Percentiles rank a stretch among this genome's conserved stretches.
phyloP scores from a whole-genome alignment of 2,329 filamentous ascomycete species.

The Eutypa lata region DNA sequence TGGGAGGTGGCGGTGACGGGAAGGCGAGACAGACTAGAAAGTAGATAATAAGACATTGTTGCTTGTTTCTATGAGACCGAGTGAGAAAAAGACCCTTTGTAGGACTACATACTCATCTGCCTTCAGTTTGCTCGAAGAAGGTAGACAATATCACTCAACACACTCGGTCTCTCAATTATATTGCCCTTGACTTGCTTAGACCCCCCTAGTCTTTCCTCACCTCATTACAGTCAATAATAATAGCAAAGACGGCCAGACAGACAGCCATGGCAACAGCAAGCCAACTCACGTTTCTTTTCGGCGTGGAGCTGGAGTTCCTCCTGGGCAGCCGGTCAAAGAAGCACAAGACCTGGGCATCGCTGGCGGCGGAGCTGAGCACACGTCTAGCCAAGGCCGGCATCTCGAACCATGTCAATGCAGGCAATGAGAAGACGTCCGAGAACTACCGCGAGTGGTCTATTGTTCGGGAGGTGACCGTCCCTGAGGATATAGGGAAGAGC shows the following conservation, averaged over 20 bases:
- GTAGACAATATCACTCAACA: no score
- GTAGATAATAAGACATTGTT: neutral
- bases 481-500: conserved; percentile 26
- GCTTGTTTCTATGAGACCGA: no score
- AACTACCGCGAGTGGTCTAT: conserved; percentile 36
- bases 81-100: no score
- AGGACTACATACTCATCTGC: no score
- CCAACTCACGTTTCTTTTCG: conserved; percentile 22
- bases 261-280: neutral
- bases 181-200: no score
- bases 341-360: conserved; percentile 28
- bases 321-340: conserved; percentile 29
- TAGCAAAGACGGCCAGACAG: neutral
- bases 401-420: conserved; percentile 30
- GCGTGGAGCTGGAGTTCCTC: conserved; percentile 37
- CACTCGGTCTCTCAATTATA: no score
- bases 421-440: conserved; percentile 22
- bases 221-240: no score
- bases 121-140: no score
- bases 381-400: conserved; percentile 29
- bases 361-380: conserved; percentile 33
- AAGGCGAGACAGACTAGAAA: neutral
- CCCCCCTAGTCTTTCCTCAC: no score
- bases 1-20: neutral
- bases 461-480: conserved; percentile 34